Base-by-base conservation (phyloP, 805 yeast genomes). In the Suhomyces faveliae region DNA sequence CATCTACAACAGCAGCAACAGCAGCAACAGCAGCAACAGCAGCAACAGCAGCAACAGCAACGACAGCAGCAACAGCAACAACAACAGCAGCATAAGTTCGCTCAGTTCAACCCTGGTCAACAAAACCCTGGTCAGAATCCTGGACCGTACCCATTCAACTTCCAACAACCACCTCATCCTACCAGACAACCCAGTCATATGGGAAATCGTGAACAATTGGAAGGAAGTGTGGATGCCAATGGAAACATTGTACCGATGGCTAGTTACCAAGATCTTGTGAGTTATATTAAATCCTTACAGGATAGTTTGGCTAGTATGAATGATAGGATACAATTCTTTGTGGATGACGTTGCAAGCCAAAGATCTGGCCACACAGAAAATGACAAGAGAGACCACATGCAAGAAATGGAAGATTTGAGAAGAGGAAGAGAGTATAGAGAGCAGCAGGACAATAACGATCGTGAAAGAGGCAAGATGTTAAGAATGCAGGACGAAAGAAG, bases 181-280 rank as follows among this genome's bases (percentile, higher is more conserved):
- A 6, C 10, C 27, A 10, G 9, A 24, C 6, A 10, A 24, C 27
- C 27, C 6, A 24, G n/a, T n/a, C n/a, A n/a, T n/a, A n/a, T 15
- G 9, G 30, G 11, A 24, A 24, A 5, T 9, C 30, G 9, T n/a
- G n/a, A 11, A n/a, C 15, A 25, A 25, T 11, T 25, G 20, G 37
- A 33, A 33, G 37, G 20, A 6, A 33, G 3, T 33, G 19, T 30
- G 3, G 19, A 33, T 22, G 13, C 40, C 1, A 35, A 20, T 35
- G 23, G 11, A 51, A 56, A 55, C 15, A 63, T 30, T 47, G 68
- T 68, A 12, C 56, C 64, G 2, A 49, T 62, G 46, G 58, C 61
- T 3, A 61, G 58, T 44, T 70, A 70, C 52, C 69, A 66, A 35
- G 71, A 69, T 40, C 56, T 70, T 39, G 65, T 66, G n/a, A 51